A percentile compares a stretch with the other conserved stretches of the same genome.
Conservation (phyloP, 495 filamentous ascomycete genomes). For the Cercophora newfieldiana region DNA sequence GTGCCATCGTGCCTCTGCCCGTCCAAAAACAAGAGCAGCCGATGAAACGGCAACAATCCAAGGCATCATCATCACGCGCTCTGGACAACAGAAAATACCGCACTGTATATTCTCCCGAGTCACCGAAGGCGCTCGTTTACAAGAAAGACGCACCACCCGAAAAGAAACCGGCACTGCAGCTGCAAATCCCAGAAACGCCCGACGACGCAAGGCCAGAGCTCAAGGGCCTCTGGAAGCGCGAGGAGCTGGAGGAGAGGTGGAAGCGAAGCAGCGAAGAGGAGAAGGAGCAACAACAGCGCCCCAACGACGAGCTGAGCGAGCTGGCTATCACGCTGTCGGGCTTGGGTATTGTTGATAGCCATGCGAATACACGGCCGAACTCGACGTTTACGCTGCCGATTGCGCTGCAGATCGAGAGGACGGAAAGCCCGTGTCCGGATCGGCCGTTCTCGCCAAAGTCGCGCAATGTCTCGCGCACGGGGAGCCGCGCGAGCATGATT, state of each 20-base stretch:
- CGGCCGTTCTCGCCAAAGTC: conserved; percentile 30
- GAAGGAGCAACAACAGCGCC: neutral
- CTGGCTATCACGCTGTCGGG: conserved; percentile 17
- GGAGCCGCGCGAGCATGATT: conserved; percentile 10
- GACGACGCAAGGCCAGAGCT: neutral
- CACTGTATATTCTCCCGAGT: conserved; percentile 14
- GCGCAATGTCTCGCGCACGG: conserved; percentile 23
- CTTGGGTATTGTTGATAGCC: conserved; percentile 15
- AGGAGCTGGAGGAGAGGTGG: neutral
- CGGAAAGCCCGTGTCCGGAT: conserved; percentile 16
- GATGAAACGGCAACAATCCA: conserved; percentile 19
- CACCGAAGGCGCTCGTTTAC: conserved; percentile 9
- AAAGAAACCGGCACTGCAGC: neutral
- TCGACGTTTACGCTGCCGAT: conserved; percentile 11
- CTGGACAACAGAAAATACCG: neutral
- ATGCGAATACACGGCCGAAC: conserved; percentile 16
- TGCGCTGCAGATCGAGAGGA: neutral
- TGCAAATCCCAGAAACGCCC: neutral
- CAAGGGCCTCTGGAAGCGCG: neutral
- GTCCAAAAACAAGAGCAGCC: neutral
- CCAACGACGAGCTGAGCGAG: conserved; percentile 13
- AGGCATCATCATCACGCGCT: neutral
- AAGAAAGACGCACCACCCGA: neutral
- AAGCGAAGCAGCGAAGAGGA: neutral
- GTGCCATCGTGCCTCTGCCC: neutral